Evolutionary conservation across 2,329 filamentous ascomycete genomes (phyloP).

Genomic region (Periconia digitata): DNA sequence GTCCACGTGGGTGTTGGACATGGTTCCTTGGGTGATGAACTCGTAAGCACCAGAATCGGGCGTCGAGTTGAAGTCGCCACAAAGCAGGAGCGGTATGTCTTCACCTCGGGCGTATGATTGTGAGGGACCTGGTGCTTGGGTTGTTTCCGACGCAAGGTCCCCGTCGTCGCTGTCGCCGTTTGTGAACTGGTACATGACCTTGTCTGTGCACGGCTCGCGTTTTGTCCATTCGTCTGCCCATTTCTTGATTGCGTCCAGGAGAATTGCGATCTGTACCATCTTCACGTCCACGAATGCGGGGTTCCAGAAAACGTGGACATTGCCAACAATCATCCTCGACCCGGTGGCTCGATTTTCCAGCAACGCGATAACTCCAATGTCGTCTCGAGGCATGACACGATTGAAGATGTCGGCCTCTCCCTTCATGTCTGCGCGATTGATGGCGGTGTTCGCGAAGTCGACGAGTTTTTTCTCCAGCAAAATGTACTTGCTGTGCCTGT

Average conservation of each 20-base stretch:
- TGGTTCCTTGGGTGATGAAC: conserved; percentile 76
- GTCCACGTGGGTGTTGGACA: conserved; percentile 78
- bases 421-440: conserved; percentile 95
- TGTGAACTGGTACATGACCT: conserved; percentile 56
- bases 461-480: conserved; percentile 92
- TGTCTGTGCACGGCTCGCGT: conserved; percentile 79
- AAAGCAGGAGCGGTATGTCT: conserved; percentile 87
- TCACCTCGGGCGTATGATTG: conserved; percentile 83
- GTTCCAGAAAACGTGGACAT: conserved; percentile 95
- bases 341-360: conserved; percentile 90
- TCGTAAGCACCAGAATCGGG: conserved; percentile 89
- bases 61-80: conserved; percentile 94
- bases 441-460: conserved; percentile 87
- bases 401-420: conserved; percentile 98
- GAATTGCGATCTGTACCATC: conserved; percentile 89
- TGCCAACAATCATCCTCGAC: conserved; percentile 88
- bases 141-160: conserved; percentile 52
- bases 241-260: conserved; percentile 90
- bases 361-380: conserved; percentile 90
- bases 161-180: conserved; percentile 54
- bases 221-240: conserved; percentile 83
- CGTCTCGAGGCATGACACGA: conserved; percentile 96
- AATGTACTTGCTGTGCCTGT: conserved; percentile 92
- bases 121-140: conserved; percentile 72
- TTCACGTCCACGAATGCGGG: conserved; percentile 90